Evolutionary conservation across 345 rosid genomes (phyloP).

Genomic region (Salix brachista): DNA sequence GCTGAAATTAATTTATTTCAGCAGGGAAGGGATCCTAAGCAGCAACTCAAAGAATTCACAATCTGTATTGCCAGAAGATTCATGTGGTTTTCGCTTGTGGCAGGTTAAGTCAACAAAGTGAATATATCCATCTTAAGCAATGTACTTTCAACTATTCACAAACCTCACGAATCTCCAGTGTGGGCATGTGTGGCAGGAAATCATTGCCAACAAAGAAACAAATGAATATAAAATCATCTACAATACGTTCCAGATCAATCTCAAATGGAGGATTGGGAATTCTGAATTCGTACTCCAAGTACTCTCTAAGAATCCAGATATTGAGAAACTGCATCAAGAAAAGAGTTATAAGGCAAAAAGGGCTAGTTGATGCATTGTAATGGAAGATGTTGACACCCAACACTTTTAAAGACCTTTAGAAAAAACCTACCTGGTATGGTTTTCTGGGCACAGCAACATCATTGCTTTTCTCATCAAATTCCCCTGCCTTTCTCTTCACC

Average conservation of each 20-base stretch:
- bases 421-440: slow-evolving; percentile 75
- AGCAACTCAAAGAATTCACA: background rate
- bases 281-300: slow-evolving; percentile 75
- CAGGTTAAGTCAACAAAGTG: background rate
- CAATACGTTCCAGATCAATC: slow-evolving; percentile 62
- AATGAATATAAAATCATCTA: slow-evolving; percentile 94
- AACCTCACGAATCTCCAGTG: slow-evolving; percentile 97
- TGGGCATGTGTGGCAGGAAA: slow-evolving; percentile 98
- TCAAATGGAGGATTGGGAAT: slow-evolving; percentile 46
- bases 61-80: background rate
- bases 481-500: slow-evolving; percentile 78
- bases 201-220: slow-evolving; percentile 98
- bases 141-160: slow-evolving; percentile 14
- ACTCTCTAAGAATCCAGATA: slow-evolving; percentile 91
- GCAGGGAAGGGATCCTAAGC: background rate
- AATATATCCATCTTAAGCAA: background rate
- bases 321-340: slow-evolving; percentile 66
- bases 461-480: slow-evolving; percentile 92
- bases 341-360: background rate
- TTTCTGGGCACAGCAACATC: slow-evolving; percentile 50
- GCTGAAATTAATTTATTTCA: background rate
- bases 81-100: background rate
- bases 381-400: background rate
- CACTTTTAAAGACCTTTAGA: background rate
- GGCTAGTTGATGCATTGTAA: background rate